phyloP scores from a whole-genome alignment of 495 filamentous ascomycete species.

The Clavariopsis aquatica region DNA sequence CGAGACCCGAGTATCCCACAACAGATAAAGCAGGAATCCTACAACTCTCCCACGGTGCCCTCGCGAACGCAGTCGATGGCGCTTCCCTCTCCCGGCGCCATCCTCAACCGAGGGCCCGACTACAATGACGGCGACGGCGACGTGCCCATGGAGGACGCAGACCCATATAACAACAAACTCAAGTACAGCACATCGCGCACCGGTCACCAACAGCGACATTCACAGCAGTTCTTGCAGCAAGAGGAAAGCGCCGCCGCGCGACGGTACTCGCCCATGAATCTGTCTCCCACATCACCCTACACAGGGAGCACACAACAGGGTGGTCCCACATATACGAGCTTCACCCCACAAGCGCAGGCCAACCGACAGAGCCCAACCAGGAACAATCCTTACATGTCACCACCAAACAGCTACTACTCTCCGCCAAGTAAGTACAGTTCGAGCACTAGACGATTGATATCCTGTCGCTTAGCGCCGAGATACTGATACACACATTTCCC shows the following conservation, averaged over 20 bases:
- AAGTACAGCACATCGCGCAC: slow-evolving; percentile 73
- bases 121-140: slow-evolving; percentile 75
- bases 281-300: slow-evolving; percentile 64
- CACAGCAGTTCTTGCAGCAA: slow-evolving; percentile 64
- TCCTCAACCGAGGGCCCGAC: slow-evolving; percentile 35
- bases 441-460: neutral
- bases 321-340: slow-evolving; percentile 53
- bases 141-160: slow-evolving; percentile 89
- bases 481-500: slow-evolving; percentile 42
- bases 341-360: slow-evolving; percentile 45
- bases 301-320: slow-evolving; percentile 60
- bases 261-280: slow-evolving; percentile 93
- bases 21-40: slow-evolving; percentile 37
- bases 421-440: slow-evolving; percentile 55
- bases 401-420: slow-evolving; percentile 66
- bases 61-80: slow-evolving; percentile 43
- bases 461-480: slow-evolving; percentile 48
- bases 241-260: slow-evolving; percentile 83
- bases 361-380: slow-evolving; percentile 62
- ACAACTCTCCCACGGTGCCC: slow-evolving; percentile 39
- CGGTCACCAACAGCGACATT: slow-evolving; percentile 62
- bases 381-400: slow-evolving; percentile 58
- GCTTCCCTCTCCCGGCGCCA: slow-evolving; percentile 38
- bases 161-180: slow-evolving; percentile 70
- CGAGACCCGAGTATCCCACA: slow-evolving; percentile 27